Evolutionary conservation across 768 basidiomycete species (phyloP).

Genomic region (Boletus rex-veris): DNA sequence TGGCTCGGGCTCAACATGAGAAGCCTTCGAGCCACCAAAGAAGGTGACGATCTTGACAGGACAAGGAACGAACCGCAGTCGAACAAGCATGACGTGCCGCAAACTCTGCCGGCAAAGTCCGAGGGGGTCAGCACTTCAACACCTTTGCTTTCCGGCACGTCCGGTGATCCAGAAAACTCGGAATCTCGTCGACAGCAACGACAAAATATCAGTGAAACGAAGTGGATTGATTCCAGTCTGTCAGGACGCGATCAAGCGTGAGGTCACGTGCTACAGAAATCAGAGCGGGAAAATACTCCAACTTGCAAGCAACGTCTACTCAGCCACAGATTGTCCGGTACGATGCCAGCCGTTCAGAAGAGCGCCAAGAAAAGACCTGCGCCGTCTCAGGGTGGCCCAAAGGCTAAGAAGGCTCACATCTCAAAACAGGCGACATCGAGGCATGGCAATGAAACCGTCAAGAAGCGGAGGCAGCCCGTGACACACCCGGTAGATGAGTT

Average conservation of each 20-base stretch:
- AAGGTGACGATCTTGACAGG: conserved; percentile 26
- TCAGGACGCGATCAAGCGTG: background rate
- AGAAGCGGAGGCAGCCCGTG: conserved; percentile 62
- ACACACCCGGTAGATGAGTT: conserved; percentile 38
- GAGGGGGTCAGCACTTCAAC: background rate
- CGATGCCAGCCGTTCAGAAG: conserved; percentile 44
- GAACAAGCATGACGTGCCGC: conserved; percentile 11
- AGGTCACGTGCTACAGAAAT: conserved; percentile 20
- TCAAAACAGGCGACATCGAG: conserved; percentile 31
- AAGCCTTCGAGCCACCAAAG: conserved; percentile 12
- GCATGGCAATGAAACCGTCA: conserved; percentile 33
- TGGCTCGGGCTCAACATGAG: background rate
- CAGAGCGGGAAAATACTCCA: background rate
- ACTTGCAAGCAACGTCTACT: too few species aligned
- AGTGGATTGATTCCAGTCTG: too few species aligned
- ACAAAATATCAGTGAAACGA: too few species aligned
- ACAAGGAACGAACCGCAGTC: conserved; percentile 7
- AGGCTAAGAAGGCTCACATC: conserved; percentile 50
- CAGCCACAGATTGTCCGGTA: background rate
- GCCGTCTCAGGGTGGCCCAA: conserved; percentile 43
- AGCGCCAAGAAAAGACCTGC: conserved; percentile 50
- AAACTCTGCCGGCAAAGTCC: conserved; percentile 14
- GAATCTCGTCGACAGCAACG: background rate
- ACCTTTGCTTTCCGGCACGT: background rate
- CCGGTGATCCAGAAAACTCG: background rate